phyloP scores from a whole-genome alignment of 176 grass and related monocot species.

The Tillandsia leiboldiana region DNA sequence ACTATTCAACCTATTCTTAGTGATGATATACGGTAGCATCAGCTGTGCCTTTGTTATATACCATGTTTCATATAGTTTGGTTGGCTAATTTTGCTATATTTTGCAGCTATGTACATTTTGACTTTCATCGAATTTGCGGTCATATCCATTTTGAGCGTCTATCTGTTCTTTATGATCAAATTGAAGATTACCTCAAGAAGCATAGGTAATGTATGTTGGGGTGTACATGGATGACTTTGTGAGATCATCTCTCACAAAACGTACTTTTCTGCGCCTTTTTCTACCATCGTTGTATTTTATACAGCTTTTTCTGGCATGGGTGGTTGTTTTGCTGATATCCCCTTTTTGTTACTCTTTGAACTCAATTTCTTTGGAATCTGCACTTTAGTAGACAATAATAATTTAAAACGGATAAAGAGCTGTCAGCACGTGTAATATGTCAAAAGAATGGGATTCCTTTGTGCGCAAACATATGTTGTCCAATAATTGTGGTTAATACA shows the following conservation, averaged over 20 bases:
- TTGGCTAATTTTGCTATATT: constrained; percentile 15
- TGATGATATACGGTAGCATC: constrained; percentile 64
- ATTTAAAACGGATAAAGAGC: no score
- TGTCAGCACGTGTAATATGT: no score
- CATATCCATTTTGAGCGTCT: constrained; percentile 96
- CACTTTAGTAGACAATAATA: no score
- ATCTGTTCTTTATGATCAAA: constrained; percentile 78
- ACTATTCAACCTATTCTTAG: constrained; percentile 65
- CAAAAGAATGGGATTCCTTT: no score
- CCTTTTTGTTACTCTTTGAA: no score
- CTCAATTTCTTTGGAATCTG: no score
- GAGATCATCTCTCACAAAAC: background rate
- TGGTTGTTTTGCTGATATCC: no score
- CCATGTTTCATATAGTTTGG: constrained; percentile 10
- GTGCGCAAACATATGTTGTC: no score
- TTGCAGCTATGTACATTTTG: constrained; percentile 89
- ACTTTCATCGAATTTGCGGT: constrained; percentile 88
- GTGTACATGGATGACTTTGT: background rate
- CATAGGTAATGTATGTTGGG: constrained; percentile 50
- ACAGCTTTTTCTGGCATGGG: no score
- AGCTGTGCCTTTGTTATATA: background rate
- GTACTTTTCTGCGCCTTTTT: background rate
- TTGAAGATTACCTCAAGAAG: constrained; percentile 70
- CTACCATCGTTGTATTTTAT: no score
- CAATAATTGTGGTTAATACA: no score